Evolutionary conservation across 2,329 filamentous ascomycete genomes (phyloP).

Genomic region (Lecanosticta acicola): DNA sequence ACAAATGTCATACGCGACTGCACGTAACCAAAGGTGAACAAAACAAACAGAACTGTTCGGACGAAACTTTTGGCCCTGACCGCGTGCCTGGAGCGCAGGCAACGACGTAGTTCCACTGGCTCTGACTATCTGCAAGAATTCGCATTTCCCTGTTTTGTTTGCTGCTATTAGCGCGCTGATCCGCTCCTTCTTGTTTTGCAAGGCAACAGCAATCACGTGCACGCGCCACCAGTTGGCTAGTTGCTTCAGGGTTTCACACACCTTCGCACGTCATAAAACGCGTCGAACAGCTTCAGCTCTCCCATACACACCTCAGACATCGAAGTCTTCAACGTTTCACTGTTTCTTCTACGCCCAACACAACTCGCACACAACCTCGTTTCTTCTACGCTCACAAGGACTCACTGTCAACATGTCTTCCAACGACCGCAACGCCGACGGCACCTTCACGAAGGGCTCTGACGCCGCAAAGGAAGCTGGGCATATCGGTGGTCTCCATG

Average conservation of each 20-base stretch:
- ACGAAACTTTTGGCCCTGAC: not conserved
- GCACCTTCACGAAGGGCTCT: constrained; percentile 22
- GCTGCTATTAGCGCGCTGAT: too few species aligned
- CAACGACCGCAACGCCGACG: constrained; percentile 25
- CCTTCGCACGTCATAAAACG: not conserved
- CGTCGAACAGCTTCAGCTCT: not conserved
- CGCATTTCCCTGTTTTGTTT: not conserved
- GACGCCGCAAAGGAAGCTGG: constrained; percentile 22
- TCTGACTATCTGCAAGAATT: not conserved
- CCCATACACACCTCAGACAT: too few species aligned
- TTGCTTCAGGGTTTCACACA: not conserved
- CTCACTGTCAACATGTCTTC: not conserved
- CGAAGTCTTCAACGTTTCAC: too few species aligned
- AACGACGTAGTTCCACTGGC: not conserved
- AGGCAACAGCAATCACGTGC: not conserved
- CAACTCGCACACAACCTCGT: too few species aligned
- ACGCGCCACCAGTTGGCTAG: not conserved
- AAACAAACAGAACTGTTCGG: not conserved
- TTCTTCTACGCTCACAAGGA: too few species aligned
- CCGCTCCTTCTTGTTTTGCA: not conserved
- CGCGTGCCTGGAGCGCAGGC: not conserved
- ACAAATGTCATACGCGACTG: not conserved
- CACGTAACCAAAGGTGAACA: not conserved
- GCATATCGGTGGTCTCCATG: constrained; percentile 20
- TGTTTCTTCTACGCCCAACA: too few species aligned